Conservation (phyloP, 2,329 filamentous ascomycete species). For the Cytospora leucostoma region DNA sequence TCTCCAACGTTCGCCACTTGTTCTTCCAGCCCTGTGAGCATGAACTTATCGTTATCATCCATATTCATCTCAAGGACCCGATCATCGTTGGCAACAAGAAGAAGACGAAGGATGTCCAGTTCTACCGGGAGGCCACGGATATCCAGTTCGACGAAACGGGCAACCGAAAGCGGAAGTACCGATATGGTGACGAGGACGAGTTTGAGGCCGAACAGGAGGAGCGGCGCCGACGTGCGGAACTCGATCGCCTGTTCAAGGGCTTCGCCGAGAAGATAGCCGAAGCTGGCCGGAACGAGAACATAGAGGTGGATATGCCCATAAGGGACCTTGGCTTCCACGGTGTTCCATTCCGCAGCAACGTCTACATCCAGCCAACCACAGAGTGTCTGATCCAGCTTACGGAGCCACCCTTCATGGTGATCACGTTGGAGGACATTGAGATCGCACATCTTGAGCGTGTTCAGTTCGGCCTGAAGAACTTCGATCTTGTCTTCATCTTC, state of each 20-base stretch:
- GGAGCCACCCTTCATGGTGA: conserved; percentile 93
- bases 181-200: conserved; percentile 97
- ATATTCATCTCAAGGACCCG: conserved; percentile 95
- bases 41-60: conserved; percentile 96
- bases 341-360: conserved; percentile 93
- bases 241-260: conserved; percentile 93
- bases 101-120: conserved; percentile 98
- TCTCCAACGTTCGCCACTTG: conserved; percentile 97
- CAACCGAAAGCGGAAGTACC: conserved; percentile 95
- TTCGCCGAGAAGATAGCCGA: conserved; percentile 98
- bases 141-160: conserved; percentile 99
- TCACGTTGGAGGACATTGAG: conserved; percentile 95
- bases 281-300: conserved; percentile 84
- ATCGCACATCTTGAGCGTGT: conserved; percentile 95
- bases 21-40: conserved; percentile 98
- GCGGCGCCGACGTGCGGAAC: conserved; percentile 81
- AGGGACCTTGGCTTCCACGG: conserved; percentile 95
- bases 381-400: conserved; percentile 97
- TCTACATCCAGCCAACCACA: conserved; percentile 92
- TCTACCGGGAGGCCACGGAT: conserved; percentile 95
- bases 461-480: conserved; percentile 96
- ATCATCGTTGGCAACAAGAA: conserved; percentile 97
- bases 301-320: conserved; percentile 95
- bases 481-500: conserved; percentile 97
- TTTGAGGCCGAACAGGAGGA: conserved; percentile 99